phyloP scores from a whole-genome alignment of 768 basidiomycete genomes.

The Leccinum aurantiacum region DNA sequence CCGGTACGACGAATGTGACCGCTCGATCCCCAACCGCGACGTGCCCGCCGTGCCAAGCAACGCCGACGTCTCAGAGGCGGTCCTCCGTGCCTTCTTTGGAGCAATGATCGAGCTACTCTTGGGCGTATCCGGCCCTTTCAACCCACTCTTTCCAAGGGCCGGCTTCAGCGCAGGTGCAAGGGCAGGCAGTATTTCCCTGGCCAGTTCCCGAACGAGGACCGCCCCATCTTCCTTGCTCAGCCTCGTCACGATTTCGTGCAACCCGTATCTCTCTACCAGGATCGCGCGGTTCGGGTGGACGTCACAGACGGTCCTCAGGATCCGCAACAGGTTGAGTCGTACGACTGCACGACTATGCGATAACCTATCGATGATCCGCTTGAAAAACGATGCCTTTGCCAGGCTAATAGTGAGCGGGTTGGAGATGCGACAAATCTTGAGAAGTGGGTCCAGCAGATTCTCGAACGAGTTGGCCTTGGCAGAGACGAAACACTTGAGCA shows the following conservation, averaged over 20 bases:
- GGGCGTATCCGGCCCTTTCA: constrained; percentile 38
- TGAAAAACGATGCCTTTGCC: constrained; percentile 81
- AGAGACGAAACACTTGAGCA: constrained; percentile 78
- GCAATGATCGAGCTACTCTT: constrained; percentile 46
- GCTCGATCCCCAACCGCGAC: constrained; percentile 35
- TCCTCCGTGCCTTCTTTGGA: constrained; percentile 63
- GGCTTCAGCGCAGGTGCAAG: constrained; percentile 72
- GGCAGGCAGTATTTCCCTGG: constrained; percentile 79
- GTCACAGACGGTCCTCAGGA: constrained; percentile 85
- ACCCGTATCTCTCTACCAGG: constrained; percentile 78
- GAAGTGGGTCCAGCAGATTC: constrained; percentile 86
- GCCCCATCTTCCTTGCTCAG: constrained; percentile 86
- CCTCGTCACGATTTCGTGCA: constrained; percentile 76
- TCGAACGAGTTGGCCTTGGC: constrained; percentile 92
- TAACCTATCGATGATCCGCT: constrained; percentile 81
- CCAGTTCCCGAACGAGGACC: constrained; percentile 86
- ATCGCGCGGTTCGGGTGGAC: constrained; percentile 82
- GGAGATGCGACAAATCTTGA: constrained; percentile 88
- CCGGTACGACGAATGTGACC: constrained; percentile 41
- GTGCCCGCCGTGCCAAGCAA: constrained; percentile 26
- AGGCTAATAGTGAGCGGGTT: constrained; percentile 70
- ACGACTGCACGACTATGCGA: constrained; percentile 77
- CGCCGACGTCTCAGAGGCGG: constrained; percentile 67
- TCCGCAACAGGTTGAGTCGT: constrained; percentile 83
- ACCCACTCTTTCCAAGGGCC: constrained; percentile 30